Evolutionary conservation across 2,329 filamentous ascomycete species (phyloP), one percentile per base, ranked within the genome.

Genomic region (Colletotrichum sp.): DNA sequence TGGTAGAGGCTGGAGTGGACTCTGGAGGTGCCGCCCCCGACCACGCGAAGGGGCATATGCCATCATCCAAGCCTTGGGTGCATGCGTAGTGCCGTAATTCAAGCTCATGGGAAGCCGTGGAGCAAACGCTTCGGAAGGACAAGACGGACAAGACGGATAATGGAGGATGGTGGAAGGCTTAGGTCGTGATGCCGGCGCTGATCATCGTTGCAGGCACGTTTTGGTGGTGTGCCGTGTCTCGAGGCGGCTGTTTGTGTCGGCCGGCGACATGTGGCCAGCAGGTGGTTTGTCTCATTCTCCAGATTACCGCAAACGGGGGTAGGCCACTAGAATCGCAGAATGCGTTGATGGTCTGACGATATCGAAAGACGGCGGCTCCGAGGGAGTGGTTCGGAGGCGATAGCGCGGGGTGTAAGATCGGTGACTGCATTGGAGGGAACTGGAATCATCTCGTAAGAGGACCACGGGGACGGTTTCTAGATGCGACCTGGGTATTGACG

Each of bases 61-160:
- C 70, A 74, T 76, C 71, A 76, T 74, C 74, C 71, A 76, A 74
- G 74, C 59, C 74, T 64, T 30, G 59, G 49, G 59, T 69, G 64
- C 65, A 76, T 74, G 70, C 74, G 24, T 65, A 64, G 65, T 76
- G 65, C 74, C 65, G 74, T 69, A 66, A 69, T 65, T 65, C 64
- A 76, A 69, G 74, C 70, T 74, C 74, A 69, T 52, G 70, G 60
- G 18, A 57, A 60, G 57, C 34, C 59, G 64, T 65, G 74, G 64
- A 74, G 59, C 32, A 60, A 26, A 49, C 44, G 3, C 6, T 8
- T 44, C n/a, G 26, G 57, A 21, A 26, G 24, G 34, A 68, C 65
- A 73, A 73, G 32, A 34, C 32, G 32, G 32, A 49, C 59, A 69
- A 65, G 49, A 74, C 70, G 73, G 73, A 73, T 73, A 52, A 13